Evolutionary conservation across 2,329 filamentous ascomycete genomes (phyloP), one percentile per base, ranked within the genome.

Genomic region (Cytospora mali): DNA sequence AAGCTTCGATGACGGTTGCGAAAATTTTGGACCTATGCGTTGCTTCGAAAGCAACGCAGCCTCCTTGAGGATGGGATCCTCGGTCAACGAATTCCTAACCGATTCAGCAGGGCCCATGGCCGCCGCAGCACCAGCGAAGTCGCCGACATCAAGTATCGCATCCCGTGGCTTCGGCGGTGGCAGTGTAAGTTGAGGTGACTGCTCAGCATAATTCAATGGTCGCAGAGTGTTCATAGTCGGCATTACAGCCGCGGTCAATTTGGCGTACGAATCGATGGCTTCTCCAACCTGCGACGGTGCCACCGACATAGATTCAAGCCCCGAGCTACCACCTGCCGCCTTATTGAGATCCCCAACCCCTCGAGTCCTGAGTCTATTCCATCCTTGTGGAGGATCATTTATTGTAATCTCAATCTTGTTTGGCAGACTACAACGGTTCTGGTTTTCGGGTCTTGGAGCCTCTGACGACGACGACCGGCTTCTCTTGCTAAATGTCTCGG

Each of bases 101-200:
- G 39, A 54, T 31, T 60, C 58, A 11, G 58, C 58, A 31, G 58
- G 58, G n/a, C 58, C 58, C 11, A 49, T 48, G 7, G 31, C 39
- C 42, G 27, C 50, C 7, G 39, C 10, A 60, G 35, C 16, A 16
- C 31, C 50, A 48, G n/a, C 6, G n/a, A 35, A 7, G 14, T 21
- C 57, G 13, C 33, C 21, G 14, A 13, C 16, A 7, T 60, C 7
- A 7, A 25, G 33, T n/a, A 1, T 49, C 29, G 33, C 25, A 53
- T 23, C 25, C 9, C n/a, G 16, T 11, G 56, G 49, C 49, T 31
- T 31, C 4, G 31, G 46, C 16, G 23, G 28, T 23, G 29, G 31
- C 11, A n/a, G 14, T 29, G 9, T 10, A 29, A 29, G 3, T n/a
- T 31, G 33, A n/a, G 16, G 16, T 11, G n/a, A 6, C 9, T 14